Conservation (phyloP, 306 rosid species). For the Nissolia schottii region DNA sequence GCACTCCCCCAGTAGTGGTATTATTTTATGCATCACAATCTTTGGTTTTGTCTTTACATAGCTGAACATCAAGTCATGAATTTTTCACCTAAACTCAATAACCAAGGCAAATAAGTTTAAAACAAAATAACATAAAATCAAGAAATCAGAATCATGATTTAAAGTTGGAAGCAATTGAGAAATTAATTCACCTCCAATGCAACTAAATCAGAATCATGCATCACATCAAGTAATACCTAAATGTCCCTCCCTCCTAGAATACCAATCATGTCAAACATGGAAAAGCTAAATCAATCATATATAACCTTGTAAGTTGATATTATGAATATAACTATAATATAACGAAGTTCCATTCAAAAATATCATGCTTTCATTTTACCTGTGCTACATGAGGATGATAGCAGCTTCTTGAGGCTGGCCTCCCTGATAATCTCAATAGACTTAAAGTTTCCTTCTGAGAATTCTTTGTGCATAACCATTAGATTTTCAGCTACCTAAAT, state of each 20-base stretch:
- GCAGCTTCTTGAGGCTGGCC: constrained; percentile 29
- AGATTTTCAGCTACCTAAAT: constrained; percentile 56
- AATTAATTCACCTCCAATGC: too few relatives aligned
- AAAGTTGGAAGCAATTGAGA: too few relatives aligned
- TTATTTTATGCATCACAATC: too few relatives aligned
- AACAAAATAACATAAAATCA: too few relatives aligned
- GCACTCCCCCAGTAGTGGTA: too few relatives aligned
- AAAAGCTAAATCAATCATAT: background rate
- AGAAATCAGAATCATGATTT: too few relatives aligned
- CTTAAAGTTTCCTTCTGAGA: constrained; percentile 45
- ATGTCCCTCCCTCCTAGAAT: background rate
- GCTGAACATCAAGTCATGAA: too few relatives aligned
- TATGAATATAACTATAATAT: background rate
- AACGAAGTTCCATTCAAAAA: background rate
- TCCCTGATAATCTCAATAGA: constrained; percentile 48
- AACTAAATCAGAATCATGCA: too few relatives aligned
- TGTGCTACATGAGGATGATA: constrained; percentile 37
- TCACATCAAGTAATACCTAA: background rate
- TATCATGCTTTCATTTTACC: constrained; percentile 35
- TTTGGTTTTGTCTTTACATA: too few relatives aligned
- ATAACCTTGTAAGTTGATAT: background rate
- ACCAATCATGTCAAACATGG: background rate
- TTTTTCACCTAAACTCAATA: too few relatives aligned
- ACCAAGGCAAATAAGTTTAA: too few relatives aligned
- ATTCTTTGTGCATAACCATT: constrained; percentile 59